A percentile compares a stretch with the other conserved stretches of the same genome.
Evolutionary conservation across 208 protist genomes (phyloP).

Genomic region (Angomonas ambiguus): DNA sequence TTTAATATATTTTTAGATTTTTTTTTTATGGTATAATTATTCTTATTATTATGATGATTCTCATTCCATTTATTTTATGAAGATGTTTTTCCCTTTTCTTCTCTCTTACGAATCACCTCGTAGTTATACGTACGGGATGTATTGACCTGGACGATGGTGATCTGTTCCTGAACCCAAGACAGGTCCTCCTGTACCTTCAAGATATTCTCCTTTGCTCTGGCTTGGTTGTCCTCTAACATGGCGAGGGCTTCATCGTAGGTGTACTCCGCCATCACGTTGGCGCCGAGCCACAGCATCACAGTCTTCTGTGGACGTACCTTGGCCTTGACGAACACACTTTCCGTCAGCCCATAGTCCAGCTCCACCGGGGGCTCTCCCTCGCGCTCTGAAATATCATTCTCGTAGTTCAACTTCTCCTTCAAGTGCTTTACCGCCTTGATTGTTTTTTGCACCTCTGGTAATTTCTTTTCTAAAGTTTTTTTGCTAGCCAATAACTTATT

Average conservation of each 20-base stretch:
- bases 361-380: slow-evolving; percentile 31
- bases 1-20: not conserved
- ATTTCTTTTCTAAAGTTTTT: slow-evolving; percentile 81
- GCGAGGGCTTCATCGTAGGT: slow-evolving; percentile 92
- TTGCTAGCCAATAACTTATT: slow-evolving; percentile 82
- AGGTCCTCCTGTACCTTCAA: slow-evolving; percentile 90
- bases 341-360: slow-evolving; percentile 87
- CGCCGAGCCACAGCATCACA: slow-evolving; percentile 93
- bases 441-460: slow-evolving; percentile 92
- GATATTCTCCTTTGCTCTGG: slow-evolving; percentile 77
- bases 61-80: slow-evolving; percentile 20
- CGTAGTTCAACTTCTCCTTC: slow-evolving; percentile 27
- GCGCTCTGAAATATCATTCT: slow-evolving; percentile 20
- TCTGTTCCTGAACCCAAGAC: slow-evolving; percentile 95
- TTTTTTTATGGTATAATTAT: not conserved
- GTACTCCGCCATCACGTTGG: slow-evolving; percentile 98
- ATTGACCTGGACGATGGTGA: slow-evolving; percentile 94
- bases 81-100: slow-evolving; percentile 14
- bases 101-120: slow-evolving; percentile 76
- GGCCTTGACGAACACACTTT: slow-evolving; percentile 86
- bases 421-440: slow-evolving; percentile 85
- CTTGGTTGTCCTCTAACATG: slow-evolving; percentile 89
- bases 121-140: slow-evolving; percentile 95
- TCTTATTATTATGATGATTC: slow-evolving; percentile 12
- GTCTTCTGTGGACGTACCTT: slow-evolving; percentile 75